These are phyloP conservation scores for Coleophoma eucalyptorum DNA, from an alignment of 2,329 filamentous ascomycete species.

Conservation along the genomic window DNA sequence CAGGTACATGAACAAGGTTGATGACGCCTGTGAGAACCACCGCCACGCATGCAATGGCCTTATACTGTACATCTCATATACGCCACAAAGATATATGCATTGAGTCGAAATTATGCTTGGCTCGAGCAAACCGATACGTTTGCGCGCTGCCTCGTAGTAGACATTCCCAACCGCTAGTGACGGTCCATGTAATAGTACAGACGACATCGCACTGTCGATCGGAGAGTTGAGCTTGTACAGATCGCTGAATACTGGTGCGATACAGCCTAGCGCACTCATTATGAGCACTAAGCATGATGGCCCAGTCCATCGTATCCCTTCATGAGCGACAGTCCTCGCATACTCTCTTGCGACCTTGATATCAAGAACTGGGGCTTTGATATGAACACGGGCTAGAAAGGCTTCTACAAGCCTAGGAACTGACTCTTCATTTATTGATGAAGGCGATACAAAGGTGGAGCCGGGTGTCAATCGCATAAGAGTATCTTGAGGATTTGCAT, in stretches of 20 bases:
- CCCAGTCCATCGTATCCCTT: constrained; percentile 28
- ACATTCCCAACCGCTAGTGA: constrained; percentile 20
- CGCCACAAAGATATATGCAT: constrained; percentile 35
- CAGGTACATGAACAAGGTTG: constrained; percentile 3
- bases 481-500: neutral
- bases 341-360: constrained; percentile 20
- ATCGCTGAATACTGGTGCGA: constrained; percentile 21
- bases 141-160: constrained; percentile 26
- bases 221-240: neutral
- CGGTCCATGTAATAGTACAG: neutral
- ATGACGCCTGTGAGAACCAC: constrained; percentile 3
- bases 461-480: neutral
- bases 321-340: constrained; percentile 16
- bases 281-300: constrained; percentile 29
- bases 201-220: neutral
- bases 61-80: constrained; percentile 36
- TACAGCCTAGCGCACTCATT: constrained; percentile 25
- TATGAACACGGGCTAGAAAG: constrained; percentile 30
- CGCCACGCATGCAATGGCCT: constrained; percentile 32
- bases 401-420: constrained; percentile 24
- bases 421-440: constrained; percentile 19
- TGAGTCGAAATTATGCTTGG: constrained; percentile 30
- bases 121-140: constrained; percentile 24
- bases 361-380: constrained; percentile 32
- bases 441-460: neutral